phyloP scores from a whole-genome alignment of 768 basidiomycete species.

The Astraeus odoratus region DNA sequence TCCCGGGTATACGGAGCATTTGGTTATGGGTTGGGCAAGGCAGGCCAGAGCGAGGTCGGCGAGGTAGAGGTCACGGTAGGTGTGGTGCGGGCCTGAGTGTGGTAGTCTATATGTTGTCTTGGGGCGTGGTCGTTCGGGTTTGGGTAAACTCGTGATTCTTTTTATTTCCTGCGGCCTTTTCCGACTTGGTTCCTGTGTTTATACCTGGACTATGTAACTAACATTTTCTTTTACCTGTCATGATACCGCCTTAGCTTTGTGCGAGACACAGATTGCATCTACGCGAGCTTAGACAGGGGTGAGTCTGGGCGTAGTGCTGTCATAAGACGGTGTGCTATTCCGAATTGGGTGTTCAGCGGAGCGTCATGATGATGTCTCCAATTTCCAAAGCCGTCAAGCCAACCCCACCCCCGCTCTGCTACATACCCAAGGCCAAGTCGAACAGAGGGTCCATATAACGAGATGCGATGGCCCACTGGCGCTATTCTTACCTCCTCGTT shows the following conservation, averaged over 20 bases:
- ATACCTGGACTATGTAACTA: not conserved
- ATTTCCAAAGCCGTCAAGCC: too few species aligned
- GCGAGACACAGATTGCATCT: too few species aligned
- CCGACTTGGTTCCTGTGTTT: not conserved
- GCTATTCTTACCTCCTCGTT: not conserved
- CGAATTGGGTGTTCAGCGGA: not conserved
- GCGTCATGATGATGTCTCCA: not conserved
- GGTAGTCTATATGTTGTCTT: too few species aligned
- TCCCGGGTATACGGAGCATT: slow-evolving; percentile 55
- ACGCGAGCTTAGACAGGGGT: not conserved
- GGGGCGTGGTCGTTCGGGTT: slow-evolving; percentile 1
- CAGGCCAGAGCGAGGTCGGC: slow-evolving; percentile 19
- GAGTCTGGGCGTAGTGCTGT: too few species aligned
- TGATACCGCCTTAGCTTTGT: too few species aligned
- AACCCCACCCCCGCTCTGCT: too few species aligned
- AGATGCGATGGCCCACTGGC: not conserved
- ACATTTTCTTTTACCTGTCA: not conserved
- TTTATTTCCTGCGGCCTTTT: too few species aligned
- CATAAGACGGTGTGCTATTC: not conserved
- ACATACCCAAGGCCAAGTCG: too few species aligned
- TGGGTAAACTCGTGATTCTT: not conserved
- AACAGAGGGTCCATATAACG: too few species aligned
- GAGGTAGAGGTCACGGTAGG: slow-evolving; percentile 71
- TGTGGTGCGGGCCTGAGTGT: slow-evolving; percentile 49
- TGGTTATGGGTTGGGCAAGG: slow-evolving; percentile 19